Percentiles rank a stretch among this genome's conserved stretches.
These are phyloP conservation scores for Debaryomyces tyrocola DNA, from an alignment of 805 yeast genomes.

Conservation along the genomic window DNA sequence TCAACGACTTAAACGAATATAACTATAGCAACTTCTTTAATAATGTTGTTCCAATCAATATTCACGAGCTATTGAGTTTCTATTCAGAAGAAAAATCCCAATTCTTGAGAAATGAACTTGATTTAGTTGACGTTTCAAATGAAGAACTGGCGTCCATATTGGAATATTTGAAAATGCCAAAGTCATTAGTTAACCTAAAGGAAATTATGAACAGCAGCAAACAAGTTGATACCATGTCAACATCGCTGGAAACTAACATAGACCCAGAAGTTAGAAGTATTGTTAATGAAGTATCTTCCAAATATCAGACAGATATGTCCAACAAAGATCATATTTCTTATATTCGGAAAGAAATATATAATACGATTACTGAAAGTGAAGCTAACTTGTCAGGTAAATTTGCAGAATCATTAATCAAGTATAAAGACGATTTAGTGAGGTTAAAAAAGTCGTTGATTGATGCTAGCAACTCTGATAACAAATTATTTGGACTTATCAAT, in stretches of 20 bases:
- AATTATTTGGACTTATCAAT: conserved; percentile 49
- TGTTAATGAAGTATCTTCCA: conserved; percentile 23
- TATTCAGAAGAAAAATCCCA: conserved; percentile 90
- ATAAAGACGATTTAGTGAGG: conserved; percentile 56
- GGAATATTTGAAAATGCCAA: conserved; percentile 78
- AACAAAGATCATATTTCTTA: conserved; percentile 29
- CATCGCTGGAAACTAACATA: neutral
- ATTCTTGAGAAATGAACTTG: conserved; percentile 70
- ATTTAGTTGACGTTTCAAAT: conserved; percentile 71
- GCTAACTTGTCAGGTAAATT: conserved; percentile 4
- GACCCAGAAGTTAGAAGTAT: neutral
- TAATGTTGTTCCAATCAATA: conserved; percentile 79
- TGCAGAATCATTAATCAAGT: conserved; percentile 6
- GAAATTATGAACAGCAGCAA: conserved; percentile 25
- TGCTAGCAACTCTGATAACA: conserved; percentile 60
- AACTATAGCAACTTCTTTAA: conserved; percentile 59
- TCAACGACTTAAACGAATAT: conserved; percentile 37
- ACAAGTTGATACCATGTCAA: neutral
- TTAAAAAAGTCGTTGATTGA: conserved; percentile 60
- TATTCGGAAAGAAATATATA: conserved; percentile 37
- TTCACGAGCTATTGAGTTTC: conserved; percentile 82
- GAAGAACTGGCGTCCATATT: conserved; percentile 77
- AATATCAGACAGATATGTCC: conserved; percentile 32
- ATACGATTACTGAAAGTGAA: conserved; percentile 36
- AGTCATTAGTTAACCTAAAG: conserved; percentile 56